Conservation (phyloP, 2,329 filamentous ascomycete species). For the Dothistroma septosporum region DNA sequence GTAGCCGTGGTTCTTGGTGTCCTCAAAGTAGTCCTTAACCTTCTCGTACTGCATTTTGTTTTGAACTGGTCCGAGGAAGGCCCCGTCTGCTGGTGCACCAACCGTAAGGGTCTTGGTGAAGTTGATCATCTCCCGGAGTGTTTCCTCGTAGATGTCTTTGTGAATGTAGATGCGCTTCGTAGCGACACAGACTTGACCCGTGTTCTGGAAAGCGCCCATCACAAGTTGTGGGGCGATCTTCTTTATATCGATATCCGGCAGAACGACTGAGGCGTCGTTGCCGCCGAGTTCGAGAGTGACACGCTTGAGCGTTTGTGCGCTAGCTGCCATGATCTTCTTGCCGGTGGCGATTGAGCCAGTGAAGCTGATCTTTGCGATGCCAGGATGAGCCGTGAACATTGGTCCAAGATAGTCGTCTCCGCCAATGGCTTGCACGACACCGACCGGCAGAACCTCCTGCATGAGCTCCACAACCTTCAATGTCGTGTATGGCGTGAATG, state of each 20-base stretch:
- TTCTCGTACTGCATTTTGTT: conserved; percentile 56
- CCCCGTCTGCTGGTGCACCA: conserved; percentile 39
- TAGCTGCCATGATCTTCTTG: conserved; percentile 58
- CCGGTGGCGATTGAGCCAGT: conserved; percentile 59
- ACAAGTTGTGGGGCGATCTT: conserved; percentile 49
- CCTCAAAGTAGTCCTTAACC: conserved; percentile 41
- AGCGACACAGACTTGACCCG: conserved; percentile 54
- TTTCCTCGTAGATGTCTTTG: conserved; percentile 49
- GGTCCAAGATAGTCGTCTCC: conserved; percentile 60
- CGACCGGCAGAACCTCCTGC: conserved; percentile 56
- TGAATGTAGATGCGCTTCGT: conserved; percentile 57
- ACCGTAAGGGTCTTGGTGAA: conserved; percentile 44
- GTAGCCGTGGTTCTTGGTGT: conserved; percentile 37
- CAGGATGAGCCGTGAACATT: conserved; percentile 56
- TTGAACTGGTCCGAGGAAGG: conserved; percentile 55
- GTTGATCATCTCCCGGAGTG: conserved; percentile 46
- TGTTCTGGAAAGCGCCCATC: conserved; percentile 54
- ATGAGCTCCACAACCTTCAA: conserved; percentile 60
- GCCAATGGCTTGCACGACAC: conserved; percentile 59
- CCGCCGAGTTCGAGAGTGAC: conserved; percentile 60
- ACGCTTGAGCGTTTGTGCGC: conserved; percentile 56
- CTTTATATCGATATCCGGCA: conserved; percentile 55
- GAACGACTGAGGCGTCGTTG: conserved; percentile 59
- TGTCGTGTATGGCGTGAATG: conserved; percentile 55
- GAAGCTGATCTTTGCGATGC: conserved; percentile 60